Base-by-base conservation (phyloP, 768 basidiomycete genomes). In the Russula ochroleuca region DNA sequence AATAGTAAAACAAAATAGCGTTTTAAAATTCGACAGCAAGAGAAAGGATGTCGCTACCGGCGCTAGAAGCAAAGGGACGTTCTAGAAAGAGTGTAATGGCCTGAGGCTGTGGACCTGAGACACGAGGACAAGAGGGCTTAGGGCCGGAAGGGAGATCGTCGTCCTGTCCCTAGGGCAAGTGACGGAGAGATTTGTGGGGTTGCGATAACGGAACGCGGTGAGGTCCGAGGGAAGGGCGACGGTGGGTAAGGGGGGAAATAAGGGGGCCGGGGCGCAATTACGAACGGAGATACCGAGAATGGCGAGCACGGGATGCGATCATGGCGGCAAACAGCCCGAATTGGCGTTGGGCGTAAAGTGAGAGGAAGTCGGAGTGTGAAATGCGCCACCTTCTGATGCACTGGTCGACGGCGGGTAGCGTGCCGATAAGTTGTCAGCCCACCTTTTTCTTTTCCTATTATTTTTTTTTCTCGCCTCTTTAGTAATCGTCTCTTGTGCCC, bases 361-460 rank as follows among this genome's bases (percentile, higher is more conserved):
- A 40, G 38, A 41, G n/a, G 14, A 38, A 19, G 43, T 64, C 66
- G 66, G 66, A 67, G 66, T 54, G 15, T 21, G 49, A 67, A 67
- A 52, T 50, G 57, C 66, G 66, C 66, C 66, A 67, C 66, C 57
- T 65, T 64, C 63, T 58, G 63, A 67, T 65, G 48, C 41, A 45
- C 49, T 21, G 56, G 31, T 23, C 52, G 14, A 25, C 49, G 41
- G 59, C 59, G 51, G 59, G 51, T 51, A 41, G n/a, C 31, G 59
- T 48, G 52, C 52, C 45, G 45, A 21, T 25, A 56, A 47, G 41
- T 45, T 54, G 66, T 67, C 66, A 58, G 64, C 64, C 67, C 52
- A 66, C 56, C 25, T 11, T 37, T 21, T 56, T 49, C 45, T 35
- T 28, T 40, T 57, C 21, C 33, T 33, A 8, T 50, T 28, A 59